These are phyloP conservation scores for Lepidium didymum DNA, from an alignment of 345 rosid genomes.

Conservation along the genomic window DNA sequence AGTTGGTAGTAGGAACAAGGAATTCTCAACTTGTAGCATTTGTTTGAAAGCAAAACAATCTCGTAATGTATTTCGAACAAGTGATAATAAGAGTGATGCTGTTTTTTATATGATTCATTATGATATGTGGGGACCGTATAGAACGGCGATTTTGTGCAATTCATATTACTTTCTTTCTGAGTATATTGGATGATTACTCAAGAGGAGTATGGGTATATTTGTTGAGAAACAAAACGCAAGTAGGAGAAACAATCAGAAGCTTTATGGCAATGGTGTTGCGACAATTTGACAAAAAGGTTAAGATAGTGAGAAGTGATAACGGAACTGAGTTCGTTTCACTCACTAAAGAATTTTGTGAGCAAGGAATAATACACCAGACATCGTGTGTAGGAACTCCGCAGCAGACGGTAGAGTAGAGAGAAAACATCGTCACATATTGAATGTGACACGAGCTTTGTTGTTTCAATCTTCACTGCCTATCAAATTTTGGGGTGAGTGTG, in stretches of 20 bases:
- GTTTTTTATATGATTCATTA: not conserved
- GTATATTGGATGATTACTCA: not conserved
- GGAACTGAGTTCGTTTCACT: not conserved
- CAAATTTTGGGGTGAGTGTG: too few species aligned
- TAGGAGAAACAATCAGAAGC: fast-evolving
- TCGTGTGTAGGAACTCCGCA: not conserved
- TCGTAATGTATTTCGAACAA: not conserved
- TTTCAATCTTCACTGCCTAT: too few species aligned
- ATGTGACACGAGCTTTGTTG: too few species aligned
- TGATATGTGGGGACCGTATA: not conserved
- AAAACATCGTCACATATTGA: too few species aligned
- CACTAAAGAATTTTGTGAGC: not conserved
- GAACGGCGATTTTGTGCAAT: not conserved
- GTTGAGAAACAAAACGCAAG: not conserved
- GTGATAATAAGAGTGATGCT: not conserved
- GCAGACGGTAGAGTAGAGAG: not conserved
- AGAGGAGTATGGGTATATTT: not conserved
- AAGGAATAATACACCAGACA: not conserved
- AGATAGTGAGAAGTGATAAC: not conserved
- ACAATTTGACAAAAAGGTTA: not conserved
- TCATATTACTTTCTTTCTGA: not conserved
- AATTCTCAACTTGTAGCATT: not conserved
- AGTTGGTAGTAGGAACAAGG: not conserved
- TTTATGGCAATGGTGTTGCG: not conserved
- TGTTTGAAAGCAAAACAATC: not conserved